phyloP scores from a whole-genome alignment of 73 alveolate species.

The Blepharisma stoltei region DNA sequence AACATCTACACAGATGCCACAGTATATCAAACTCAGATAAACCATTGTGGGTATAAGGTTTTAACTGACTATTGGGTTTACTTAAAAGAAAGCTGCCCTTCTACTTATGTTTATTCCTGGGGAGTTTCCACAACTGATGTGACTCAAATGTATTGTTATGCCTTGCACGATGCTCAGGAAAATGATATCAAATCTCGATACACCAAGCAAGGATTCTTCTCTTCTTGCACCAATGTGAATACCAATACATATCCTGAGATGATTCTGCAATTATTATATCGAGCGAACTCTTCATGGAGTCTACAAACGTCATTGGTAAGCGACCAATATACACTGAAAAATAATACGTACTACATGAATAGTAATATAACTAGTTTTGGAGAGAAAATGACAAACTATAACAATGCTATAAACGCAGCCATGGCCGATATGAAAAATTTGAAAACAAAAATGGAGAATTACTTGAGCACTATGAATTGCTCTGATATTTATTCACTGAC shows the following conservation, averaged over 20 bases:
- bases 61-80: conserved; percentile 9
- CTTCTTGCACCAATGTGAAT: too few species aligned
- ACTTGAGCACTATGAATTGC: neutral
- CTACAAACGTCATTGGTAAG: too few species aligned
- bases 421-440: neutral
- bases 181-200: too few species aligned
- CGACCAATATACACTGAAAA: too few species aligned
- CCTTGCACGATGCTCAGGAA: too few species aligned
- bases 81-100: neutral
- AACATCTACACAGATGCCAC: neutral
- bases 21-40: neutral
- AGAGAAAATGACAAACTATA: neutral
- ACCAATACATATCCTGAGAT: too few species aligned
- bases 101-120: neutral
- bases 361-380: too few species aligned
- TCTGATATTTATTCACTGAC: neutral
- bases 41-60: neutral
- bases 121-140: neutral
- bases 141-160: too few species aligned
- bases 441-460: neutral
- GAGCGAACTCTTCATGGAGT: too few species aligned
- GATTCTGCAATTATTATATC: too few species aligned
- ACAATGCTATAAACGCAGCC: neutral
- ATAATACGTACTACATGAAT: too few species aligned
- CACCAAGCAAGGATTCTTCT: too few species aligned